phyloP scores from a whole-genome alignment of 176 grass and related monocot genomes.

The Avena insularis region DNA sequence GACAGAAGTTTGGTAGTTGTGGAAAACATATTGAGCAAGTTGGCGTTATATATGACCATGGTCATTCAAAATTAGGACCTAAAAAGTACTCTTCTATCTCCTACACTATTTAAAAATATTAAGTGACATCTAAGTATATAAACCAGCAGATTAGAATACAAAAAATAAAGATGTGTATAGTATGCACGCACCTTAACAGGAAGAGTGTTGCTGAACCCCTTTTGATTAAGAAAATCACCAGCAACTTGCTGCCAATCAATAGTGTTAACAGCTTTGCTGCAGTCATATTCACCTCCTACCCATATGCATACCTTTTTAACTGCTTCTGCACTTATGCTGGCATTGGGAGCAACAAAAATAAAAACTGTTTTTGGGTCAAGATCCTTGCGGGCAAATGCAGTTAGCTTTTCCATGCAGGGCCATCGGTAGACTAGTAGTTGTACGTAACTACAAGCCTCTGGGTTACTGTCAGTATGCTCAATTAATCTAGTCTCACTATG shows the following conservation, averaged over 20 bases:
- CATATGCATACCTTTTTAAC: constrained; percentile 63
- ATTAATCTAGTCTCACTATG: constrained; percentile 34
- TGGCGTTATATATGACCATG: background rate
- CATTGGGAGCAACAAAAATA: constrained; percentile 72
- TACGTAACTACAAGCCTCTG: constrained; percentile 30
- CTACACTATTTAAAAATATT: constrained; percentile 14
- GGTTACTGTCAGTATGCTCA: constrained; percentile 46
- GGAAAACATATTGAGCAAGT: constrained; percentile 9
- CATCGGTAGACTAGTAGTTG: constrained; percentile 68
- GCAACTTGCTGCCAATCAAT: constrained; percentile 73
- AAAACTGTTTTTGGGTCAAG: constrained; percentile 84
- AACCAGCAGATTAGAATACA: constrained; percentile 20
- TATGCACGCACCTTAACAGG: constrained; percentile 65
- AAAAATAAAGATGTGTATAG: constrained; percentile 26
- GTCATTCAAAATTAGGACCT: background rate
- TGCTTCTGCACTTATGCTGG: constrained; percentile 53
- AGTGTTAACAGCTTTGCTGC: constrained; percentile 43
- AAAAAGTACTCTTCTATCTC: background rate
- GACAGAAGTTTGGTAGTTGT: background rate
- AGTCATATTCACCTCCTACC: constrained; percentile 75
- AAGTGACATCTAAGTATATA: background rate
- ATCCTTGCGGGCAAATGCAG: constrained; percentile 58
- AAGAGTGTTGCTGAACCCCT: constrained; percentile 58
- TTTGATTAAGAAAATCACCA: constrained; percentile 70
- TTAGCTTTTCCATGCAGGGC: constrained; percentile 83